A percentile compares a stretch with the other conserved stretches of the same genome.
phyloP scores from a whole-genome alignment of 1,284 basidiomycete species.

The Irpex rosettiformis region DNA sequence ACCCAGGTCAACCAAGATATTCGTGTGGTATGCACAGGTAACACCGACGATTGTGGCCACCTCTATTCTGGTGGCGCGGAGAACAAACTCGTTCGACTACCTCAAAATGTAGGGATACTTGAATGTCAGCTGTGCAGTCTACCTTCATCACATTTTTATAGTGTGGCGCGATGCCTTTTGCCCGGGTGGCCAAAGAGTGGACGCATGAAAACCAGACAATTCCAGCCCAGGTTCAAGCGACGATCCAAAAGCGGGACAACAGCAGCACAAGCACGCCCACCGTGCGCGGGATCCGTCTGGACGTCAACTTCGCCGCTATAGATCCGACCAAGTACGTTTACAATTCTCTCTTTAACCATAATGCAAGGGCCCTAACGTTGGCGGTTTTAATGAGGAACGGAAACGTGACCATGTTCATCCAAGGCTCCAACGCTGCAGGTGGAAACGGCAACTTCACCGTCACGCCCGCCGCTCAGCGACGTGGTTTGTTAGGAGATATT shows the following conservation, averaged over 20 bases:
- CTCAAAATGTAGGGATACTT: conserved; percentile 38
- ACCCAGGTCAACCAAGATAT: conserved; percentile 40
- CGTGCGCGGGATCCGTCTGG: conserved; percentile 41
- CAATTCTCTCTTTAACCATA: not conserved
- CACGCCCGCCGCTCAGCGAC: conserved; percentile 19
- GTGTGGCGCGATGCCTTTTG: conserved; percentile 50
- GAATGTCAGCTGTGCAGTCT: not conserved
- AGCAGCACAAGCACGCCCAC: conserved; percentile 20
- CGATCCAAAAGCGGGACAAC: conserved; percentile 34
- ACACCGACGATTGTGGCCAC: conserved; percentile 38
- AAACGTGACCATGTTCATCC: conserved; percentile 36
- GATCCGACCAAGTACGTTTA: conserved; percentile 28
- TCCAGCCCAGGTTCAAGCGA: conserved; percentile 28
- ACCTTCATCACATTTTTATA: conserved; percentile 16
- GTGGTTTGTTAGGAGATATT: not conserved
- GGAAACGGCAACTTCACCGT: conserved; percentile 31
- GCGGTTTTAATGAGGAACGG: conserved; percentile 23
- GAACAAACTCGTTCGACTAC: conserved; percentile 49
- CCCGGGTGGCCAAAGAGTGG: conserved; percentile 42
- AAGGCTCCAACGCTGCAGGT: conserved; percentile 38
- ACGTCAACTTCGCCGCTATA: conserved; percentile 38
- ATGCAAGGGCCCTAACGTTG: not conserved
- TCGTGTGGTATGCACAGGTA: conserved; percentile 41
- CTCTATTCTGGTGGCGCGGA: conserved; percentile 42
- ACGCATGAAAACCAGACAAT: conserved; percentile 39